Conservation (phyloP, 164 flowering plant species). For the Vitis riparia region DNA sequence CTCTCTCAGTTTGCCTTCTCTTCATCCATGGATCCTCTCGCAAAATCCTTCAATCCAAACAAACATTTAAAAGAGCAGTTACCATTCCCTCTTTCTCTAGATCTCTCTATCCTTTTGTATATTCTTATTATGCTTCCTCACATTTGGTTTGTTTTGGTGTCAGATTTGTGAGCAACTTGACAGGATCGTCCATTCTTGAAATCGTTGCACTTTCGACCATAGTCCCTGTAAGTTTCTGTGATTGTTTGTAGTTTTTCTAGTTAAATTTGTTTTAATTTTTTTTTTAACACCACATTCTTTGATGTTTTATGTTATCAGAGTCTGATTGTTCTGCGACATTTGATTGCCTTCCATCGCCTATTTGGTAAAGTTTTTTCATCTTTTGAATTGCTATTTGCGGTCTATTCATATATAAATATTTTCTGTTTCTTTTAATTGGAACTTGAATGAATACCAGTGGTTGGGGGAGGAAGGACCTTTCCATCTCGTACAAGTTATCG, state of each 20-base stretch:
- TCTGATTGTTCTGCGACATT: slow-evolving; percentile 54
- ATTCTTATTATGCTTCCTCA: background rate
- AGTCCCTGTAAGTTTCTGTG: slow-evolving; percentile 41
- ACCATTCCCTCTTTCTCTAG: slow-evolving; percentile 1
- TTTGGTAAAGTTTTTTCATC: slow-evolving; percentile 24
- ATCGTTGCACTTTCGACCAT: slow-evolving; percentile 50
- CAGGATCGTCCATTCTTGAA: slow-evolving; percentile 82
- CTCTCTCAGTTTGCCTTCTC: background rate
- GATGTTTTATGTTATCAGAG: slow-evolving; percentile 28
- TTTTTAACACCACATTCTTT: background rate
- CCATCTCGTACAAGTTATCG: too few species aligned
- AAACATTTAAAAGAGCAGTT: slow-evolving; percentile 82
- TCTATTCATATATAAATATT: background rate
- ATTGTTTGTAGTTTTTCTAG: background rate
- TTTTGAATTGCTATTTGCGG: background rate
- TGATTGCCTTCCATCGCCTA: slow-evolving; percentile 21
- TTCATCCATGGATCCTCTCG: slow-evolving; percentile 44
- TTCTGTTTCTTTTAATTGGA: too few species aligned
- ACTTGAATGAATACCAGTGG: too few species aligned
- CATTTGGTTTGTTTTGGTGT: background rate
- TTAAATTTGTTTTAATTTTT: background rate
- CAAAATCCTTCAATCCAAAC: slow-evolving; percentile 52
- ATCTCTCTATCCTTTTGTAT: background rate
- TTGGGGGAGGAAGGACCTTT: too few species aligned
- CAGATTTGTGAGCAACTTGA: slow-evolving; percentile 91